Base-by-base conservation (phyloP, 805 yeast genomes). In the Kodamaea kakaduensis region DNA sequence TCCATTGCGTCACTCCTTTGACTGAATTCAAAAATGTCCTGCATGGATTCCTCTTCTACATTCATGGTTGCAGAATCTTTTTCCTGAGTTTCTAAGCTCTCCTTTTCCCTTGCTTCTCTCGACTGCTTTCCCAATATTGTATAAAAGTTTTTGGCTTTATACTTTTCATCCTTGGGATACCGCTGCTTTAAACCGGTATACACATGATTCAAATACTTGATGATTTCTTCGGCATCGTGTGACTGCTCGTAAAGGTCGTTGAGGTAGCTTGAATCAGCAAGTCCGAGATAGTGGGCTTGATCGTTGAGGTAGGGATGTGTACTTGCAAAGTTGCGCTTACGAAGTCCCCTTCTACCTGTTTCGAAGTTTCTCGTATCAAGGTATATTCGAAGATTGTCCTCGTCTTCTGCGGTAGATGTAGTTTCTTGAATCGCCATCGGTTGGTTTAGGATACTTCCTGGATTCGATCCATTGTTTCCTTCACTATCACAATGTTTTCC, bases 281-380 rank as follows among this genome's bases (percentile, higher is more conserved):
- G 50, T 3, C 66, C 72, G 22, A 67, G 50, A 54, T 65, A 67
- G 36, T 65, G 67, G 3, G 71, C 71, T 38, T 64, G 67, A 43
- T 67, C 73, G 8, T 69, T 65, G 17, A 67, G 42, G 41, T 67
- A 67, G 1, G 73, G 73, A 45, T 66, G 69, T 3, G 69, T 52
- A 44, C 68, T 61, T 3, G 73, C 62, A 37, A 67, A 67, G 17
- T 61, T 67, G 17, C 73, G 47, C 43, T 65, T 62, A 3, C 73
- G 45, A 10, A 64, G 47, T 17, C 67, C 58, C 34, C 69, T 29
- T 34, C 61, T 32, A 5, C 24, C 26, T 3, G 30, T 10, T 26
- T 44, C 45, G 26, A 30, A 36, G 33, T 41, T 43, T 15, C 47
- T 31, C 9, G 44, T 34, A 16, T 45, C 45, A 16, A 45, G 28